Percentiles rank a stretch among this genome's conserved stretches.
Conservation (phyloP, 768 basidiomycete species). For the Tubosaeta sp. region DNA sequence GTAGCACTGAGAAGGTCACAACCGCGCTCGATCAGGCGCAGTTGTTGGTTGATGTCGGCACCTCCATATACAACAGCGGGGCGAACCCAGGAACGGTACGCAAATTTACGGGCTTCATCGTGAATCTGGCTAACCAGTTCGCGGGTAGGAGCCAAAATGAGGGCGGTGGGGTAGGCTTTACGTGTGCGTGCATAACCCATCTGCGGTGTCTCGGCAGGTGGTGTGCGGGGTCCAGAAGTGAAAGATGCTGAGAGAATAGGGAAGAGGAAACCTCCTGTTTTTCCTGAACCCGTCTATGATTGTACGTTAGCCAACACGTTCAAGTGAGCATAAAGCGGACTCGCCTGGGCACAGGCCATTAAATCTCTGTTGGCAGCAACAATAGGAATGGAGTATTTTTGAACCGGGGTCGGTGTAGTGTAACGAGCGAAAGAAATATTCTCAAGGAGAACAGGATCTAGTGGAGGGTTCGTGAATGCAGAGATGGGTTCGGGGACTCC, state of each 20-base stretch:
- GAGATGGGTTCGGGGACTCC: constrained; percentile 94
- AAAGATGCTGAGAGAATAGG: constrained; percentile 96
- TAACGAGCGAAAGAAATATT: constrained; percentile 94
- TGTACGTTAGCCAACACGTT: constrained; percentile 18
- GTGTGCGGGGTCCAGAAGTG: constrained; percentile 68
- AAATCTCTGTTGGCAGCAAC: constrained; percentile 85
- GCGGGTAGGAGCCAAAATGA: constrained; percentile 96
- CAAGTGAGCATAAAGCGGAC: constrained; percentile 17
- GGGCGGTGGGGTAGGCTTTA: constrained; percentile 95
- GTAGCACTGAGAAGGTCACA: constrained; percentile 97
- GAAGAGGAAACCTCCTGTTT: constrained; percentile 98
- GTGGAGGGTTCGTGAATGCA: constrained; percentile 81
- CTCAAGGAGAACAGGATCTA: constrained; percentile 91
- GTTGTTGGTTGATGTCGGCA: constrained; percentile 94
- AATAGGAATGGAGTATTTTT: constrained; percentile 99
- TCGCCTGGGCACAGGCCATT: constrained; percentile 92
- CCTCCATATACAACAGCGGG: constrained; percentile 99
- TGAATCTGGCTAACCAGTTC: constrained; percentile 99
- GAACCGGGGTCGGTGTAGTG: constrained; percentile 94
- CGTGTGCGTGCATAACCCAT: constrained; percentile 61
- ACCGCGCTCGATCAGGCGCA: constrained; percentile 91
- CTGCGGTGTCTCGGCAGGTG: constrained; percentile 50
- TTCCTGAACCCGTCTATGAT: constrained; percentile 94
- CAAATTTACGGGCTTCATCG: constrained; percentile 98
- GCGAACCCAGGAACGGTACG: constrained; percentile 98